Evolutionary conservation across 805 yeast species (phyloP).

Genomic region (Citeromyces matritensis): DNA sequence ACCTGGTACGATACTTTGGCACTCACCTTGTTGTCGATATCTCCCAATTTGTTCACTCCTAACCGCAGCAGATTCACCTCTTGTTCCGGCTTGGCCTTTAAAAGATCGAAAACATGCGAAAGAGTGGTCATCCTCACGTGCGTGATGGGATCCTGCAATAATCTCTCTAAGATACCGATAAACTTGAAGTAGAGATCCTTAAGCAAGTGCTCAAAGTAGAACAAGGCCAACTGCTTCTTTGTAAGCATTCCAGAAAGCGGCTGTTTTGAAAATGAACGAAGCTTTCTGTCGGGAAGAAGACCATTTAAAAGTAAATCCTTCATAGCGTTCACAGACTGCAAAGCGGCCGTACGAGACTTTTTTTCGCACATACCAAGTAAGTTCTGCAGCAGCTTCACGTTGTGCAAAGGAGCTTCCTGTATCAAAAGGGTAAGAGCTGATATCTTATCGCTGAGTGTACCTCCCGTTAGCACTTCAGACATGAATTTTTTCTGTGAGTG

Average conservation of each 20-base stretch:
- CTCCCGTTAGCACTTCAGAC: constrained; percentile 75
- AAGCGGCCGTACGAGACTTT: constrained; percentile 85
- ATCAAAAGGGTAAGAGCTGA: constrained; percentile 85
- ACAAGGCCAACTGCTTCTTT: constrained; percentile 48
- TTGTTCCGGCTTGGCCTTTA: constrained; percentile 88
- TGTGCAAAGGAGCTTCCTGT: constrained; percentile 92
- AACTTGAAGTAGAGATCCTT: constrained; percentile 66
- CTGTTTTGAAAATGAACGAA: constrained; percentile 68
- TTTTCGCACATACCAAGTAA: constrained; percentile 69
- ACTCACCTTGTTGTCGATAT: constrained; percentile 77
- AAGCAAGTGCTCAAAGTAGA: constrained; percentile 81
- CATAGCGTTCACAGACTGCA: constrained; percentile 80
- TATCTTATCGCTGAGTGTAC: constrained; percentile 91
- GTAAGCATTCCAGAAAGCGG: constrained; percentile 30
- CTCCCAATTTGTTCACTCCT: constrained; percentile 92
- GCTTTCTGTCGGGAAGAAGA: constrained; percentile 73
- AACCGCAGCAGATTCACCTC: constrained; percentile 80
- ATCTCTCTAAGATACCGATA: constrained; percentile 58
- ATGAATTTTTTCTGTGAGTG: constrained; percentile 78
- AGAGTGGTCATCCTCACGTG: constrained; percentile 74
- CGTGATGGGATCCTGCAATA: constrained; percentile 83
- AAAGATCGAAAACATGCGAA: constrained; percentile 62
- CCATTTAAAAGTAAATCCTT: constrained; percentile 81
- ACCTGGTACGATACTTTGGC: constrained; percentile 77
- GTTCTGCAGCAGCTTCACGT: constrained; percentile 69